A percentile compares a stretch with the other conserved stretches of the same genome.
These are phyloP conservation scores for Phytopythium oedochilum DNA, from an alignment of 352 stramenopile species.

Conservation along the genomic window DNA sequence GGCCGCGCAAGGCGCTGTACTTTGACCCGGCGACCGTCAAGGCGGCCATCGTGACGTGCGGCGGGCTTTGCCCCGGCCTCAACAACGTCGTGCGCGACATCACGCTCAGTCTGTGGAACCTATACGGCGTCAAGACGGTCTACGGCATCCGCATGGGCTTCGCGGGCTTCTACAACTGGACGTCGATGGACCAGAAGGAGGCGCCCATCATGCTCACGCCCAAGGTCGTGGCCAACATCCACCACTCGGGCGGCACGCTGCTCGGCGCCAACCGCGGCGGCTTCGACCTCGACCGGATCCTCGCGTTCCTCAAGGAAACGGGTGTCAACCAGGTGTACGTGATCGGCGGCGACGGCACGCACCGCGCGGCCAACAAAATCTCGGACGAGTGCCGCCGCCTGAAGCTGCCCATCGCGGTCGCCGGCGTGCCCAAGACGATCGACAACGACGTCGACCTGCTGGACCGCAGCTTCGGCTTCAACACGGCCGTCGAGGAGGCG, in stretches of 20 bases:
- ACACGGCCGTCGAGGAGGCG: slow-evolving; percentile 95
- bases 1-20: slow-evolving; percentile 60
- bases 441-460: slow-evolving; percentile 99
- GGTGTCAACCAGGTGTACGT: slow-evolving; percentile 95
- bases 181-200: slow-evolving; percentile 69
- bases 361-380: slow-evolving; percentile 94
- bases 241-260: slow-evolving; percentile 92
- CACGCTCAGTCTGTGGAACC: slow-evolving; percentile 88
- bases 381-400: slow-evolving; percentile 65
- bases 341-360: slow-evolving; percentile 97
- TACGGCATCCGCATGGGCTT: slow-evolving; percentile 85
- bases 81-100: slow-evolving; percentile 99
- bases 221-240: slow-evolving; percentile 66
- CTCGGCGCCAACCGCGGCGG: slow-evolving; percentile 93
- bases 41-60: slow-evolving; percentile 91
- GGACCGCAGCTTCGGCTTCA: slow-evolving; percentile 98
- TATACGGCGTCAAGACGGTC: slow-evolving; percentile 83
- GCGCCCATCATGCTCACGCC: slow-evolving; percentile 76
- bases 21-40: slow-evolving; percentile 78
- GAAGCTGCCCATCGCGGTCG: slow-evolving; percentile 91
- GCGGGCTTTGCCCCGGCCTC: slow-evolving; percentile 95
- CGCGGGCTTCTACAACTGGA: slow-evolving; percentile 80
- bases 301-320: slow-evolving; percentile 88
- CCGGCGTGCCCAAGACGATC: slow-evolving; percentile 98
- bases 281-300: slow-evolving; percentile 97